Evolutionary conservation across 495 filamentous ascomycete genomes (phyloP).

Genomic region (Penicillium chermesinum): DNA sequence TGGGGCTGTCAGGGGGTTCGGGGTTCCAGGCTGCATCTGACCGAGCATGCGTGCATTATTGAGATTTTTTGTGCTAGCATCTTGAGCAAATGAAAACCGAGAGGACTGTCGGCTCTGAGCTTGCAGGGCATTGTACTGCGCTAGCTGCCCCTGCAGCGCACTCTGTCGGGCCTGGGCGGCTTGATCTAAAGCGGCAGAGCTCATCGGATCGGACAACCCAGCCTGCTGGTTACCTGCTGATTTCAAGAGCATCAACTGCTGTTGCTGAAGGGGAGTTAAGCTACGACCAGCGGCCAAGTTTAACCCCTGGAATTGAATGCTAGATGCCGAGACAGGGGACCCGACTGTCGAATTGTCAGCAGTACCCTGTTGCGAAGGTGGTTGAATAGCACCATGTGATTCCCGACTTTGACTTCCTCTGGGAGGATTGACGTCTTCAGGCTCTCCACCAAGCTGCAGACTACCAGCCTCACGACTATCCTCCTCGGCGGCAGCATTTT

Average conservation of each 20-base stretch:
- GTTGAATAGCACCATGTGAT: constrained; percentile 59
- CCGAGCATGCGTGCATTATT: constrained; percentile 80
- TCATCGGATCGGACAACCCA: constrained; percentile 50
- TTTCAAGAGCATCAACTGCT: constrained; percentile 63
- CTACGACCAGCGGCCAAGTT: constrained; percentile 62
- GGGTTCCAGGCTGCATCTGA: constrained; percentile 73
- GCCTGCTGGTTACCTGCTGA: constrained; percentile 51
- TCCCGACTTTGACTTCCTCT: constrained; percentile 48
- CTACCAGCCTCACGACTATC: constrained; percentile 72
- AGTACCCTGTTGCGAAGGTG: constrained; percentile 64
- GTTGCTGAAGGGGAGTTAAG: constrained; percentile 76
- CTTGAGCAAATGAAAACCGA: constrained; percentile 82
- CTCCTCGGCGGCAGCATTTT: constrained; percentile 47
- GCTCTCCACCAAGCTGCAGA: constrained; percentile 83
- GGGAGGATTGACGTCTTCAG: constrained; percentile 58
- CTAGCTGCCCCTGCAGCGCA: constrained; percentile 57
- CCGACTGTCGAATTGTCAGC: constrained; percentile 41
- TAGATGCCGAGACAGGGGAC: constrained; percentile 43
- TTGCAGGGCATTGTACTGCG: constrained; percentile 51
- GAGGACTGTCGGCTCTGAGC: constrained; percentile 83
- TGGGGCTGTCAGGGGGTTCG: constrained; percentile 56
- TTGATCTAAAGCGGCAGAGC: constrained; percentile 34
- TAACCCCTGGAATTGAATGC: constrained; percentile 50
- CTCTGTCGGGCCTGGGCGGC: constrained; percentile 37
- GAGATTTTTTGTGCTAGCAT: constrained; percentile 72